Base-by-base conservation (phyloP, 2,329 filamentous ascomycete species). In the Emericellopsis cladophorae region DNA sequence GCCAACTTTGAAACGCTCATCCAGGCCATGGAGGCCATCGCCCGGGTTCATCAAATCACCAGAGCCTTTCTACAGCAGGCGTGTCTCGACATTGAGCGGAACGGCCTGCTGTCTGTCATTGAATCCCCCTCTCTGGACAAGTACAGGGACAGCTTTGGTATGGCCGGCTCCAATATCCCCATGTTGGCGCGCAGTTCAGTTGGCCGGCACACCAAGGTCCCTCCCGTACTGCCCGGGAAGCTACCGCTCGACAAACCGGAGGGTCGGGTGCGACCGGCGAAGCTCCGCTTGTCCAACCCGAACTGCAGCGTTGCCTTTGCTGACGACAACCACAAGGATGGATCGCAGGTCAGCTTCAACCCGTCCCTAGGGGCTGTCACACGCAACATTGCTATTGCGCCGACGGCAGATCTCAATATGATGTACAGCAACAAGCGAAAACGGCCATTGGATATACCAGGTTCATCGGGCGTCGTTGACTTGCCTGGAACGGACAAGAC, bases 11-110 rank as follows among this genome's bases (percentile, higher is more conserved):
- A 90, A 51, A 87, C 90, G 48, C 66, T 95, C 32, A 62, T 95
- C 5, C 70, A 75, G 15, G 83, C 84, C 5, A 88, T 95, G 76
- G 79, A 85, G 40, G 76, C 79, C 2, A 70, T 94, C 45, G 82
- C 83, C 39, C 72, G 74, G 31, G 76, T 77, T 41, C 88, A 92
- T 51, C 68, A 78, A 2, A 73, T 95, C 24, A 89, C 86, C 0
- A 78, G 82, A 36, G 85, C 84, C 0, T 95, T 95, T 55, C 65
- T 94, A n/a, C 79, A 82, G 10, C 89, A 95, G 54, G 66, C 90
- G 1, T 76, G 88, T 43, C 69, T 89, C n/a, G 89, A 95, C 50
- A 74, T 95, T 8, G 77, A 87, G 31, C 55, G 57, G 26, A 71
- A 68, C 44, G 61, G 58, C 1, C 53, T 74, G 22, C 46, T 53